Evolutionary conservation across 768 basidiomycete genomes (phyloP).

Genomic region (Leucogyrophana mollusca): DNA sequence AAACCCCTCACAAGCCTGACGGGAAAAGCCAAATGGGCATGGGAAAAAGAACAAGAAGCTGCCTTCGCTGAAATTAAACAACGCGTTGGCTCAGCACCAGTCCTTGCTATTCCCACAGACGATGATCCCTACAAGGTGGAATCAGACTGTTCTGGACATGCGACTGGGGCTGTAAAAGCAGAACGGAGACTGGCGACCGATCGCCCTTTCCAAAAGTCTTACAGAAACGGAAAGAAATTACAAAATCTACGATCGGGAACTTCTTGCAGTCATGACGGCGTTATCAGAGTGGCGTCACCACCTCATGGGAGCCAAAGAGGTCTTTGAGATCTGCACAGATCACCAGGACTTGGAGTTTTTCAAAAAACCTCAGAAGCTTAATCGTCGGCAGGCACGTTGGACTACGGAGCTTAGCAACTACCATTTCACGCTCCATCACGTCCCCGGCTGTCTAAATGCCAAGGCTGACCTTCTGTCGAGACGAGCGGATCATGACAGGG

Average conservation of each 20-base stretch:
- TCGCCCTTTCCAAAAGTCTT: conserved; percentile 34
- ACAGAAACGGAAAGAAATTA: conserved; percentile 41
- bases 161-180: conserved; percentile 26
- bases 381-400: conserved; percentile 43
- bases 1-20: conserved; percentile 27
- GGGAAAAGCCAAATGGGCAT: conserved; percentile 24
- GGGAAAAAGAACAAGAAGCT: conserved; percentile 17
- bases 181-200: conserved; percentile 29
- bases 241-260: conserved; percentile 44
- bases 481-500: conserved; percentile 17
- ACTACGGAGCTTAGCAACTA: conserved; percentile 31
- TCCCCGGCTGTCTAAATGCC: conserved; percentile 23
- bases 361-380: conserved; percentile 35
- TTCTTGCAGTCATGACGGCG: conserved; percentile 44
- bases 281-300: conserved; percentile 31
- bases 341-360: conserved; percentile 45
- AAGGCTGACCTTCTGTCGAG: conserved; percentile 26
- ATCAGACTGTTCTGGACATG: conserved; percentile 30
- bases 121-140: conserved; percentile 20
- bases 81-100: conserved; percentile 21
- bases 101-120: conserved; percentile 16
- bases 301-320: not conserved
- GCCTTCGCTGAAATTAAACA: conserved; percentile 31
- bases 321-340: conserved; percentile 14
- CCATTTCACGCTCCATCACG: conserved; percentile 30